Conservation (phyloP, 1,139 yeast genomes). For the Pichia sp. region DNA sequence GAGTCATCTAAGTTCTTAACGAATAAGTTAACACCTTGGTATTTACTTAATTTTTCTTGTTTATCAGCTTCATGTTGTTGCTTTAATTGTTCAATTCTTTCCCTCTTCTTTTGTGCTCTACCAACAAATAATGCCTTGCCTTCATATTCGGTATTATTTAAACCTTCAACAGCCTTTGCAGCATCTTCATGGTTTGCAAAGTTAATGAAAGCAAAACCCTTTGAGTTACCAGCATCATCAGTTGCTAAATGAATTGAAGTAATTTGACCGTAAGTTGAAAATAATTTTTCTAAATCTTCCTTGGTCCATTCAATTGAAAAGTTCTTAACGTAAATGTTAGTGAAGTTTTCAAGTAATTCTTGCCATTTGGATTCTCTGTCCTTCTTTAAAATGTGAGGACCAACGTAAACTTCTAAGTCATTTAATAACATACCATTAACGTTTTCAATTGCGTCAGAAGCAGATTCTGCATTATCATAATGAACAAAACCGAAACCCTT, state of each 20-base stretch:
- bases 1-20: constrained; percentile 94
- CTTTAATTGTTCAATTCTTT: constrained; percentile 94
- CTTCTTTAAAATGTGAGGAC: constrained; percentile 86
- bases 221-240: constrained; percentile 84
- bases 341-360: constrained; percentile 87
- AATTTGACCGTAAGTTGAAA: constrained; percentile 68
- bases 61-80: constrained; percentile 91
- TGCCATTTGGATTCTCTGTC: constrained; percentile 95
- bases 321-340: constrained; percentile 94
- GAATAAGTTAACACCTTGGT: constrained; percentile 96
- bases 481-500: constrained; percentile 98
- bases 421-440: constrained; percentile 98
- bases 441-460: constrained; percentile 91
- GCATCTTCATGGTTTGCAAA: constrained; percentile 85
- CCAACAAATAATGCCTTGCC: constrained; percentile 91
- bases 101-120: constrained; percentile 98
- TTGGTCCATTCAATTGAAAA: constrained; percentile 64
- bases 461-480: constrained; percentile 90
- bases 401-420: constrained; percentile 94
- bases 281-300: constrained; percentile 68
- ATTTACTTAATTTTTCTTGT: constrained; percentile 86
- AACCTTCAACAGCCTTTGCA: constrained; percentile 82
- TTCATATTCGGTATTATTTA: constrained; percentile 79
- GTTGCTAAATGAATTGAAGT: constrained; percentile 80
- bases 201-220: constrained; percentile 96